Evolutionary conservation across 2,329 filamentous ascomycete genomes (phyloP).

Genomic region (Beauveria scarabaeidicola): DNA sequence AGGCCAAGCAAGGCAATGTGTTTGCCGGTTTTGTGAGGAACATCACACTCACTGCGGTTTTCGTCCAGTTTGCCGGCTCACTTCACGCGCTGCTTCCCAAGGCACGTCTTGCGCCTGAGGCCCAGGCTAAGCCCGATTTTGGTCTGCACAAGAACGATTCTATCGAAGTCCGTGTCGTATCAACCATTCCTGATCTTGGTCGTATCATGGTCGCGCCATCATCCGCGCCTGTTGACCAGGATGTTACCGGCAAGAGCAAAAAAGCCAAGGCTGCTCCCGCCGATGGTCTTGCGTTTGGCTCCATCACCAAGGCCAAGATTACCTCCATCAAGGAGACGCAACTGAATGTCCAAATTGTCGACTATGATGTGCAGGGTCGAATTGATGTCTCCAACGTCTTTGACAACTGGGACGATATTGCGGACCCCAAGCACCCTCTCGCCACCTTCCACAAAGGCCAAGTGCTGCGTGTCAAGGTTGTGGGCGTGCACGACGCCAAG

Average conservation of each 20-base stretch:
- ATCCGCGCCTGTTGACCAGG: constrained; percentile 38
- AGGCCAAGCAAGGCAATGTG: constrained; percentile 59
- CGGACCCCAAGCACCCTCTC: constrained; percentile 74
- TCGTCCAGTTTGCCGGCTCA: constrained; percentile 77
- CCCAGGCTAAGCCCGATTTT: constrained; percentile 61
- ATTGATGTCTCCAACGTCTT: constrained; percentile 89
- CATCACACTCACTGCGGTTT: constrained; percentile 71
- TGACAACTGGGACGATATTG: constrained; percentile 78
- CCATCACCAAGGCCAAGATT: constrained; percentile 65
- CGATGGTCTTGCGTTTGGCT: constrained; percentile 68
- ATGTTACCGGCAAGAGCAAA: constrained; percentile 30
- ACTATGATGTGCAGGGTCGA: constrained; percentile 68
- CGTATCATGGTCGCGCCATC: constrained; percentile 54
- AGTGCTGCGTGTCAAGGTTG: constrained; percentile 62
- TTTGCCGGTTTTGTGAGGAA: constrained; percentile 78
- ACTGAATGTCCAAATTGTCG: constrained; percentile 79
- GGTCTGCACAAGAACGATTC: constrained; percentile 72
- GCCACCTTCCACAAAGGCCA: constrained; percentile 62
- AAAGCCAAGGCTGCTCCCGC: constrained; percentile 34
- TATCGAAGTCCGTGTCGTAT: constrained; percentile 61
- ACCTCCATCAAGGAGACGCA: constrained; percentile 85
- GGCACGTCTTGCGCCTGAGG: constrained; percentile 64
- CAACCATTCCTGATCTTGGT: constrained; percentile 60
- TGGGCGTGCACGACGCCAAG: constrained; percentile 82
- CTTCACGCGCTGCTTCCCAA: constrained; percentile 74